phyloP scores from a whole-genome alignment of 805 yeast genomes.

The Suhomyces xylopsoci region DNA sequence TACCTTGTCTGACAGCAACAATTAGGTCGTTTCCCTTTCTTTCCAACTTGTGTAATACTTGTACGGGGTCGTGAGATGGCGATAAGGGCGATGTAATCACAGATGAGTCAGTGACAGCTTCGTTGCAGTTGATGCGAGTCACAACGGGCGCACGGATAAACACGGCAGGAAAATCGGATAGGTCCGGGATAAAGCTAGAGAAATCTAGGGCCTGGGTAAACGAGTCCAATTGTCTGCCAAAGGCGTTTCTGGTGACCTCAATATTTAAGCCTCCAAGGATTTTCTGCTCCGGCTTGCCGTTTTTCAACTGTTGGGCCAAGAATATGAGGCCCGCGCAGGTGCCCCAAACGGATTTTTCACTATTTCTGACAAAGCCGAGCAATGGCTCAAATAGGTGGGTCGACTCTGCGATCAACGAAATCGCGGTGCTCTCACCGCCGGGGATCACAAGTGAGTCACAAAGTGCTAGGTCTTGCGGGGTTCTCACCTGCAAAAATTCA shows the following conservation, averaged over 20 bases:
- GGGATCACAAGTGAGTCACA: slow-evolving; percentile 68
- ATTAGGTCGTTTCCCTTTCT: slow-evolving; percentile 32
- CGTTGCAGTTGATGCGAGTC: slow-evolving; percentile 16
- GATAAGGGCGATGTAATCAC: slow-evolving; percentile 18
- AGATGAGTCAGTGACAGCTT: slow-evolving; percentile 1
- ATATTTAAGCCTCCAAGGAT: slow-evolving; percentile 65
- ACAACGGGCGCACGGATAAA: slow-evolving; percentile 81
- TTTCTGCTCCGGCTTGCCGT: slow-evolving; percentile 53
- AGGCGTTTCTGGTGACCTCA: slow-evolving; percentile 66
- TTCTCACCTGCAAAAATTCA: slow-evolving; percentile 48
- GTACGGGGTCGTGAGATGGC: slow-evolving; percentile 29
- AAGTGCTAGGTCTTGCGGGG: slow-evolving; percentile 43
- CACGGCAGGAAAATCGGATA: slow-evolving; percentile 42
- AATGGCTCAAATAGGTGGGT: slow-evolving; percentile 56
- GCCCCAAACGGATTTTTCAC: slow-evolving; percentile 67
- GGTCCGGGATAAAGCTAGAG: slow-evolving; percentile 39
- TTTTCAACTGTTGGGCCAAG: slow-evolving; percentile 51
- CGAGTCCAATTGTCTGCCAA: slow-evolving; percentile 73
- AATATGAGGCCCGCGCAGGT: slow-evolving; percentile 83
- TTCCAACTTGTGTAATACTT: slow-evolving; percentile 39
- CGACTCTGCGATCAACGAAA: slow-evolving; percentile 68
- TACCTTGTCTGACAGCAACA: slow-evolving; percentile 73
- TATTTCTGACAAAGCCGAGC: slow-evolving; percentile 45
- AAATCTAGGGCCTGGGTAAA: slow-evolving; percentile 50
- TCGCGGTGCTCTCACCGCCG: slow-evolving; percentile 69